A percentile compares a stretch with the other conserved stretches of the same genome.
These are phyloP conservation scores for Agrocybe pediades DNA, from an alignment of 768 basidiomycete genomes.

Conservation along the genomic window DNA sequence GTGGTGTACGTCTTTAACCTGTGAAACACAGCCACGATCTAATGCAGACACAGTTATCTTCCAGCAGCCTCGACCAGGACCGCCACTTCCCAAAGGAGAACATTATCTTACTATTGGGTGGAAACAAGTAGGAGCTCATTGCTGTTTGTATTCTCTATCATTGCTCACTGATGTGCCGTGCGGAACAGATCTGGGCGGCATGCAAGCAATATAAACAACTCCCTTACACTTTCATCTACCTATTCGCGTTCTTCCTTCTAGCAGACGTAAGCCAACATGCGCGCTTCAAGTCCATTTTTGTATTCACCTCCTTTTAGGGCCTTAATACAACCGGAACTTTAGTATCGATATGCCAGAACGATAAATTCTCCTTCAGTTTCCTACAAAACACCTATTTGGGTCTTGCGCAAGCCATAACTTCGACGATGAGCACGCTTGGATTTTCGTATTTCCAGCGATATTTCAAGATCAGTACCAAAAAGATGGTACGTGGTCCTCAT, in stretches of 20 bases:
- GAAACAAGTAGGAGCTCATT: slow-evolving; percentile 68
- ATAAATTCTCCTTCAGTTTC: slow-evolving; percentile 82
- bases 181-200: slow-evolving; percentile 72
- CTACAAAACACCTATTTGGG: slow-evolving; percentile 80
- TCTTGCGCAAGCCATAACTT: slow-evolving; percentile 73
- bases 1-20: slow-evolving; percentile 66
- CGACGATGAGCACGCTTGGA: slow-evolving; percentile 68
- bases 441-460: slow-evolving; percentile 86
- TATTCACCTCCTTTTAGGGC: slow-evolving; percentile 45
- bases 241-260: slow-evolving; percentile 76
- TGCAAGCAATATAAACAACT: slow-evolving; percentile 74
- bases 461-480: slow-evolving; percentile 80
- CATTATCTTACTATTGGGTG: slow-evolving; percentile 81
- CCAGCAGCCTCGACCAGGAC: slow-evolving; percentile 84
- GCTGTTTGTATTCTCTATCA: neutral
- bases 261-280: slow-evolving; percentile 55
- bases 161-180: neutral
- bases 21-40: too few species aligned
- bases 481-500: slow-evolving; percentile 57
- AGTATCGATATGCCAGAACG: slow-evolving; percentile 76
- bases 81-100: slow-evolving; percentile 74
- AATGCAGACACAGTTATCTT: slow-evolving; percentile 60
- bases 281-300: neutral
- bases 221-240: slow-evolving; percentile 81
- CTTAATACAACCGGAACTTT: slow-evolving; percentile 80